phyloP scores from a whole-genome alignment of 2,329 filamentous ascomycete species.

The Colletotrichum theobromicola region DNA sequence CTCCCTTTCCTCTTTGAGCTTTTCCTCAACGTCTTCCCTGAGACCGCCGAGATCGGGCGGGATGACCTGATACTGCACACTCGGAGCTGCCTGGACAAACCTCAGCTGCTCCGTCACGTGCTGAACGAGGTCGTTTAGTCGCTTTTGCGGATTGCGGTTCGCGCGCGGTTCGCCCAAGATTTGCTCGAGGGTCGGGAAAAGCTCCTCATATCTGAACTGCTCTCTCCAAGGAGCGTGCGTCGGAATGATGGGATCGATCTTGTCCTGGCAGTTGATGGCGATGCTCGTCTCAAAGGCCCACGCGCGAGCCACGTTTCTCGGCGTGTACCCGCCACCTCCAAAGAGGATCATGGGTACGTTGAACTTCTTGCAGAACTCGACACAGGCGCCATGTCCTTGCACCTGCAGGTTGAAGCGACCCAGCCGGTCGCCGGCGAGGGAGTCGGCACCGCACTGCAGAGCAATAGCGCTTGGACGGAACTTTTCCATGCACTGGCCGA shows the following conservation, averaged over 20 bases:
- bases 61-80: constrained; percentile 82
- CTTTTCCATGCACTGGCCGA: constrained; percentile 77
- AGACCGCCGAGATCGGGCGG: constrained; percentile 76
- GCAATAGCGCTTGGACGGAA: constrained; percentile 93
- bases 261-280: constrained; percentile 75
- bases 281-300: constrained; percentile 98
- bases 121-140: constrained; percentile 74
- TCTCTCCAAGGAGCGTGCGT: constrained; percentile 83
- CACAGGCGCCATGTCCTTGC: constrained; percentile 89
- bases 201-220: constrained; percentile 80
- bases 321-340: constrained; percentile 95
- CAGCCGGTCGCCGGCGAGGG: constrained; percentile 88
- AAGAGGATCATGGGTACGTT: constrained; percentile 86
- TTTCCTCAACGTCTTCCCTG: constrained; percentile 71
- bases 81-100: constrained; percentile 84
- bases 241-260: constrained; percentile 76
- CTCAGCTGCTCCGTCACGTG: constrained; percentile 85
- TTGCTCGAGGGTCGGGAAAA: constrained; percentile 86
- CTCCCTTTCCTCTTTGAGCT: constrained; percentile 68
- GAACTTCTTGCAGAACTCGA: constrained; percentile 84
- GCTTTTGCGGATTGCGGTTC: constrained; percentile 81
- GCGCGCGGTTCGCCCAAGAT: constrained; percentile 70
- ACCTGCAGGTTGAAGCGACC: constrained; percentile 98
- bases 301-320: constrained; percentile 91
- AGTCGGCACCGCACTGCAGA: constrained; percentile 94